Conservation (phyloP, 1,284 basidiomycete species). For the Rhodotorula sp. region DNA sequence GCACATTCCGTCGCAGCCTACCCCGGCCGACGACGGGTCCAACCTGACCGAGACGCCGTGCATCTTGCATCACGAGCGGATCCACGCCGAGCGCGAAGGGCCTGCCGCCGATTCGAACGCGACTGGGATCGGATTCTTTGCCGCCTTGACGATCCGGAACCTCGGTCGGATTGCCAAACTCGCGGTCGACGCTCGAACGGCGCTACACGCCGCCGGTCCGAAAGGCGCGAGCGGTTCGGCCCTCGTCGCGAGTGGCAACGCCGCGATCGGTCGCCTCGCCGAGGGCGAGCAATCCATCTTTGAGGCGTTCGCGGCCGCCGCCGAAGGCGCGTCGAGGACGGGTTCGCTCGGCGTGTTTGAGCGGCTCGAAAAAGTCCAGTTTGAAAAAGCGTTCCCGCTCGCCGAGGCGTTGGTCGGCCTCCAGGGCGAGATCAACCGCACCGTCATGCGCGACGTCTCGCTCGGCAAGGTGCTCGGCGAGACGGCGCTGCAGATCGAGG, state of each 20-base stretch:
- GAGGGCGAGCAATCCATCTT: conserved; percentile 36
- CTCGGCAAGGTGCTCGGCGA: conserved; percentile 37
- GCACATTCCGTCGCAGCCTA: conserved; percentile 28
- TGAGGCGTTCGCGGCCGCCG: conserved; percentile 31
- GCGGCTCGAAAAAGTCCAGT: conserved; percentile 36
- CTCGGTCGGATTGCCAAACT: conserved; percentile 30
- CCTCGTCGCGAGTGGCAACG: conserved; percentile 26
- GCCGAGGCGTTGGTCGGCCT: conserved; percentile 24
- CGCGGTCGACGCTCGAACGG: conserved; percentile 22
- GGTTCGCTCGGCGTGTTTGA: conserved; percentile 20
- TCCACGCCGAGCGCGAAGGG: conserved; percentile 31
- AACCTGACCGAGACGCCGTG: conserved; percentile 13
- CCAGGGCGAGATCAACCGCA: conserved; percentile 16
- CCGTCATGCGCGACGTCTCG: conserved; percentile 29
- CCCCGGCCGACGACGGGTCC: not conserved
- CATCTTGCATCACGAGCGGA: conserved; percentile 23
- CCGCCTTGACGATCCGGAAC: conserved; percentile 40
- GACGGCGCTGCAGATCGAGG: conserved; percentile 19
- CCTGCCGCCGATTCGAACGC: conserved; percentile 11
- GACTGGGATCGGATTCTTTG: conserved; percentile 21
- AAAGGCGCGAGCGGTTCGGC: conserved; percentile 5
- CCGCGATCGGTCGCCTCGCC: conserved; percentile 26
- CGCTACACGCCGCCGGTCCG: not conserved
- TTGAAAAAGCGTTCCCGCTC: conserved; percentile 11
- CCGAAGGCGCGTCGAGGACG: conserved; percentile 10